Evolutionary conservation across 2,329 filamentous ascomycete species (phyloP), one percentile per base, ranked within the genome.

Genomic region (Alternaria consortialis): DNA sequence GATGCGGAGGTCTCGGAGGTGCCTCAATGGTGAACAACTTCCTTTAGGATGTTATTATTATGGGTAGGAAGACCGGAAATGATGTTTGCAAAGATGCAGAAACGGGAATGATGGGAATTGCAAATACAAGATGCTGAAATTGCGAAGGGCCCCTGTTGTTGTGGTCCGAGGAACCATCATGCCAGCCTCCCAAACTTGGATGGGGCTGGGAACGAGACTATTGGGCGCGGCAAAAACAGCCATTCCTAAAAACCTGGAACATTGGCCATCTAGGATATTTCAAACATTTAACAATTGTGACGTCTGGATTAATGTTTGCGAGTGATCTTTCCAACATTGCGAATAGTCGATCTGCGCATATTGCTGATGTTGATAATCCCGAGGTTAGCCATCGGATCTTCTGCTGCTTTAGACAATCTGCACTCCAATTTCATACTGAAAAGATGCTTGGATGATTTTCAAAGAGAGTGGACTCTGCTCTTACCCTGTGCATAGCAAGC

Each of bases 1-100:
- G 47, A 31, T 62, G 61, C 63, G 54, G 66, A 66, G 58, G 57
- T 56, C 57, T 58, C 61, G 59, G 65, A 60, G 61, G 59, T 65
- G 55, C 47, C 44, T 44, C 37, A 39, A 39, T 15, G 36, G 32
- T 12, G 13, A 37, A 50, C 31, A 37, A 48, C 44, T 40, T 32
- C 31, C 46, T 51, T 60, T 20, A 47, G 13, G 7, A 40, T 50
- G 57, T 20, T 27, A 34, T 42, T 43, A 32, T 15, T 15, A 25
- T 17, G 39, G 31, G 43, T 39, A n/a, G 15, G 36, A 56, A 32
- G 20, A 15, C 31, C 36, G 25, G 12, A 9, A 7, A 51, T 31
- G 17, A 31, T 17, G 17, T 40, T 44, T 43, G 27, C 20, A 32
- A 31, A 53, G 34, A 23, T 9, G 25, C 20, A 32, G 20, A 15